phyloP scores from a whole-genome alignment of 1,284 basidiomycete genomes.

The Singerocomus rubriflavus region DNA sequence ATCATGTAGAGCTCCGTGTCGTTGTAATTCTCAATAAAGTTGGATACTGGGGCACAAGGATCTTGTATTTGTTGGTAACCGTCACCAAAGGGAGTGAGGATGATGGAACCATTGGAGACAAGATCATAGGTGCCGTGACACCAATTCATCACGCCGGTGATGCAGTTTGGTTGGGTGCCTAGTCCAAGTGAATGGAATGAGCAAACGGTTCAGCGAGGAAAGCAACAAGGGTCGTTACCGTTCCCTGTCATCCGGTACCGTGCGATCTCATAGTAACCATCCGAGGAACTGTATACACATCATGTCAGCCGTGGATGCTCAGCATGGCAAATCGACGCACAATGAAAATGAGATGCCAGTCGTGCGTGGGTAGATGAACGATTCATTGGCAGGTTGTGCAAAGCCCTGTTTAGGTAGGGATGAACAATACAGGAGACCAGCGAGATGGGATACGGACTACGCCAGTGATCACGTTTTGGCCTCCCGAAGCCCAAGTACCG shows the following conservation, averaged over 20 bases:
- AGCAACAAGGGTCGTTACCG: constrained; percentile 41
- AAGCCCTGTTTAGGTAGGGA: constrained; percentile 55
- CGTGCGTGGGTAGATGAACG: constrained; percentile 78
- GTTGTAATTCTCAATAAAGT: constrained; percentile 82
- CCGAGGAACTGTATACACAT: constrained; percentile 47
- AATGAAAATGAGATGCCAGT: constrained; percentile 88
- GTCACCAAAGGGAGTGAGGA: constrained; percentile 69
- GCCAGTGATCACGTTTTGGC: constrained; percentile 74
- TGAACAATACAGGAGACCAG: neutral
- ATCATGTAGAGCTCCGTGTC: constrained; percentile 42
- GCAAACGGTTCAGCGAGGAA: neutral
- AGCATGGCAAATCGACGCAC: constrained; percentile 45
- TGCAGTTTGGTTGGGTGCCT: constrained; percentile 77
- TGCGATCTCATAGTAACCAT: constrained; percentile 82
- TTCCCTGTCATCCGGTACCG: constrained; percentile 85
- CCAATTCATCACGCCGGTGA: constrained; percentile 83
- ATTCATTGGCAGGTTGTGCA: constrained; percentile 74
- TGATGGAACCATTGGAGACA: constrained; percentile 73
- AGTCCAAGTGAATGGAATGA: constrained; percentile 7
- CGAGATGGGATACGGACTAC: constrained; percentile 39
- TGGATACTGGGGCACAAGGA: constrained; percentile 81
- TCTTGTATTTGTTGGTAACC: constrained; percentile 92
- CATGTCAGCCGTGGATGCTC: constrained; percentile 8
- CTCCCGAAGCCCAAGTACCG: constrained; percentile 87
- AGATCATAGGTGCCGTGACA: constrained; percentile 77